Percentiles rank a stretch among this genome's conserved stretches.
Conservation (phyloP, 164 flowering plant species). For the Protea cynaroides region DNA sequence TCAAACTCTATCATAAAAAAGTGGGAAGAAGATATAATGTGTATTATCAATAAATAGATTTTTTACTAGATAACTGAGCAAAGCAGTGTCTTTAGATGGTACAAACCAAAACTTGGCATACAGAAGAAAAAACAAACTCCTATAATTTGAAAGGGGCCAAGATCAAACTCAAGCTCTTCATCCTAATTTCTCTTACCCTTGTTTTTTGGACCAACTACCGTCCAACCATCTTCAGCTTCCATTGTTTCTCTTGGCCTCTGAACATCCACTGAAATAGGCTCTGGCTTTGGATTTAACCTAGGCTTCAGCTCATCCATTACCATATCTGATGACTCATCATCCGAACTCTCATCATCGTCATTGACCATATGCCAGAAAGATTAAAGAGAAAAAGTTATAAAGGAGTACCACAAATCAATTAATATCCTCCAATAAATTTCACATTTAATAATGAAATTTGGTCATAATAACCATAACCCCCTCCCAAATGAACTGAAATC, state of each 20-base stretch:
- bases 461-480: background rate
- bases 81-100: too few species aligned
- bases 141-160: too few species aligned
- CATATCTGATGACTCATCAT: conserved; percentile 7
- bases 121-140: too few species aligned
- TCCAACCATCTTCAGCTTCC: conserved; percentile 34
- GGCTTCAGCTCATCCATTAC: conserved; percentile 14
- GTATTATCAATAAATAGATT: too few species aligned
- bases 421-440: background rate
- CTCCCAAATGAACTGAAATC: background rate
- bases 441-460: background rate
- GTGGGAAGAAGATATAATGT: too few species aligned
- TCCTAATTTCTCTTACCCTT: conserved; percentile 20
- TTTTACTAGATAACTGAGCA: too few species aligned
- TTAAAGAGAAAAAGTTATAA: background rate
- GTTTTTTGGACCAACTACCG: conserved; percentile 17
- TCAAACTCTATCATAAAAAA: too few species aligned
- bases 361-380: conserved; percentile 10
- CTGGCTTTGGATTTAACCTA: conserved; percentile 9
- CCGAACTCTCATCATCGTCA: conserved; percentile 13
- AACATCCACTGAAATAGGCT: background rate
- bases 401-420: background rate
- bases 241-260: conserved; percentile 3
- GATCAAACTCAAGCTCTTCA: too few species aligned
- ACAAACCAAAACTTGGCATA: too few species aligned